These are phyloP conservation scores for Ceratobasidium sp. DNA, from an alignment of 1,284 basidiomycete species.

Conservation along the genomic window DNA sequence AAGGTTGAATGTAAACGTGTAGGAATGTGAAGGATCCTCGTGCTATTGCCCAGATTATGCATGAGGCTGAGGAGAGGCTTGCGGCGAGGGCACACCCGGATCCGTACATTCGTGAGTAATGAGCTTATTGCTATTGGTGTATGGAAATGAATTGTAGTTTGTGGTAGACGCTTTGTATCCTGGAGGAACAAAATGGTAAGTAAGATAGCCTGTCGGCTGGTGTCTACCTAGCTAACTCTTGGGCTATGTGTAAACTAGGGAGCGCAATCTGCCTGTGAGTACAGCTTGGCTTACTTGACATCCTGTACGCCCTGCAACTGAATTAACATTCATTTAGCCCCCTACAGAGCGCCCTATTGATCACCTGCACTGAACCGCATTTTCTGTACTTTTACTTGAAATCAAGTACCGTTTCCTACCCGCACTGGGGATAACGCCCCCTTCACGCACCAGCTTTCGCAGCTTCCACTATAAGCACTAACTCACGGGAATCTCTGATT, in stretches of 20 bases:
- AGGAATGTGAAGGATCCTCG: slow-evolving; percentile 91
- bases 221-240: slow-evolving; percentile 4
- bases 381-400: slow-evolving; percentile 7
- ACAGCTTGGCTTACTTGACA: neutral
- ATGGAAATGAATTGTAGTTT: neutral
- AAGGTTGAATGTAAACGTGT: neutral
- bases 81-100: slow-evolving; percentile 82
- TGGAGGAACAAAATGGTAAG: slow-evolving; percentile 89
- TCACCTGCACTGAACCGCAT: slow-evolving; percentile 3
- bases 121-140: slow-evolving; percentile 47
- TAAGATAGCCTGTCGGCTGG: slow-evolving; percentile 8
- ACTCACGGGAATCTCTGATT: neutral
- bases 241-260: slow-evolving; percentile 49
- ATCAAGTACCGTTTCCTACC: neutral
- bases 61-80: slow-evolving; percentile 82
- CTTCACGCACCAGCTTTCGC: neutral
- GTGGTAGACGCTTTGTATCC: slow-evolving; percentile 75
- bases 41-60: slow-evolving; percentile 80
- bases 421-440: neutral
- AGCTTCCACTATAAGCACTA: neutral
- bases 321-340: slow-evolving; percentile 19
- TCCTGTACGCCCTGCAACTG: neutral
- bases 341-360: slow-evolving; percentile 22
- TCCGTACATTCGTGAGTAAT: slow-evolving; percentile 84
- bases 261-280: slow-evolving; percentile 58